phyloP scores from a whole-genome alignment of 768 basidiomycete genomes.

The Auricularia auricula-judae region DNA sequence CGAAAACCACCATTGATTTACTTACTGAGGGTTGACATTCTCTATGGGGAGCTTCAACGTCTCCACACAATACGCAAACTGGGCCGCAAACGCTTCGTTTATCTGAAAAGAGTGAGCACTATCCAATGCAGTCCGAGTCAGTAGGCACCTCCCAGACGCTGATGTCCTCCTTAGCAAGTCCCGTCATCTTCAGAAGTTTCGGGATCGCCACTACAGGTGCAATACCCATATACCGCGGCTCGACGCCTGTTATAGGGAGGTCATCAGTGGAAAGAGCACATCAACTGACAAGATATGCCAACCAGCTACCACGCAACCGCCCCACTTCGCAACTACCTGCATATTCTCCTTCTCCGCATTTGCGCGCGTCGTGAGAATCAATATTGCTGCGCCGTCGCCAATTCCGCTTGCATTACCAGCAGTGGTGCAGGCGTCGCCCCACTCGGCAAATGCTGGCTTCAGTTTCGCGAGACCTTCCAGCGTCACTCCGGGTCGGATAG shows the following conservation, averaged over 20 bases:
- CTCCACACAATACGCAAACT: constrained; percentile 88
- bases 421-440: constrained; percentile 61
- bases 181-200: constrained; percentile 48
- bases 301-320: constrained; percentile 70
- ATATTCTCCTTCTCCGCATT: constrained; percentile 68
- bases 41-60: constrained; percentile 62
- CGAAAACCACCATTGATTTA: neutral
- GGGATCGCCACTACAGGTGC: constrained; percentile 63
- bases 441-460: constrained; percentile 80
- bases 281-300: constrained; percentile 11
- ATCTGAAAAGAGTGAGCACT: constrained; percentile 33
- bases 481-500: constrained; percentile 77
- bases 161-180: constrained; percentile 59
- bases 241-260: constrained; percentile 40
- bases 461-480: constrained; percentile 62
- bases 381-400: constrained; percentile 86
- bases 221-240: constrained; percentile 71
- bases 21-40: constrained; percentile 49
- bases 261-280: neutral
- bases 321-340: constrained; percentile 75
- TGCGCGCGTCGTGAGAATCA: constrained; percentile 70
- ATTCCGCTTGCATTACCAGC: constrained; percentile 83
- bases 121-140: neutral
- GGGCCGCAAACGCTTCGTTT: constrained; percentile 87
- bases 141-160: constrained; percentile 61